Base-by-base conservation (phyloP, 2,329 filamentous ascomycete species). In the Teratosphaeria viscida region DNA sequence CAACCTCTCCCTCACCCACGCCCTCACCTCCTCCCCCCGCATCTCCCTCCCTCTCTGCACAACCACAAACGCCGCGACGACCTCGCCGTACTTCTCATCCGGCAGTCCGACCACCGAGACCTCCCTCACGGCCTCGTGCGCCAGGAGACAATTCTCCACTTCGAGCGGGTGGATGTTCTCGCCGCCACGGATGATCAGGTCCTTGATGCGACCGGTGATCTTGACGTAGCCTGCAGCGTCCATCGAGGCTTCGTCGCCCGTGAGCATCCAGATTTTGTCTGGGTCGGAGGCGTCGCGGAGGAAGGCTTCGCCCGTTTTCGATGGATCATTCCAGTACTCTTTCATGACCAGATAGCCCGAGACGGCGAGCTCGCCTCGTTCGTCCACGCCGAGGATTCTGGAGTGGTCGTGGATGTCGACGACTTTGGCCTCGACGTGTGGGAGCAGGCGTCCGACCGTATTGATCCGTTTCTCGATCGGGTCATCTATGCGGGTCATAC, bases 121-220 rank as follows among this genome's bases (percentile, higher is more conserved):
- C 64, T 96, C 90, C 14, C 80, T 78, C 0, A 97, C 79, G 3
- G 79, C 78, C 1, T 83, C 80, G 70, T 92, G 86, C 49, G 83
- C 82, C 62, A 95, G 85, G 5, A 97, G 80, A 65, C 85, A 92
- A 70, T 95, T 92, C 73, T 99, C 94, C 2, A 97, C 81, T 73
- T 97, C 94, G 5, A 96, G 79, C 0, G 94, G 94, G 72, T 96
- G 90, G 59, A 96, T 96, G 72, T 99, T 99, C 73, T 97, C 94
- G 27, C 94, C 94, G 32, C 89, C 92, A 29, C 90, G 84, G 71
- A 97, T 97, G 67, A 99, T 96, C 58, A 97, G 75, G 71, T 99
- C 94, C 43, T 97, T 97, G 70, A 96, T 92, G 16, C 92, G 81
- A 2, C 92, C 90, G 0, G 91, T 96, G 69, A 97, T 96, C 66